Conservation (phyloP, 2,329 filamentous ascomycete genomes). For the Ramichloridium luteum region DNA sequence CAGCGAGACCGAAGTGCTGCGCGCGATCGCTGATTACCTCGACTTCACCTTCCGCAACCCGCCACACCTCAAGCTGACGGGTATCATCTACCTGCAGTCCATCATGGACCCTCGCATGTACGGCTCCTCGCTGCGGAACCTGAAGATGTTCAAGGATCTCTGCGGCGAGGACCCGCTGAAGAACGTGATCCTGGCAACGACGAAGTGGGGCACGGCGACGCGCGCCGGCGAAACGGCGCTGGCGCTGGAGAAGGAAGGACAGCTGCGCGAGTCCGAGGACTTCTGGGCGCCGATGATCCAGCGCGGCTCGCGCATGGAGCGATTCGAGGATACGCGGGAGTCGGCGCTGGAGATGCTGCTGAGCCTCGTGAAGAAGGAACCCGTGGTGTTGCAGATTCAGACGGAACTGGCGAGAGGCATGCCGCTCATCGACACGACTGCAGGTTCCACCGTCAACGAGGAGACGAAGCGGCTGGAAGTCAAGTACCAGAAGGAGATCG, state of each 20-base stretch:
- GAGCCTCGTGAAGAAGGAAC: slow-evolving; percentile 5
- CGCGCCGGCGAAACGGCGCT: too few relatives aligned
- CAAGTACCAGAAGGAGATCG: slow-evolving; percentile 10
- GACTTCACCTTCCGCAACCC: slow-evolving; percentile 22
- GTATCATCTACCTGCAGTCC: slow-evolving; percentile 37
- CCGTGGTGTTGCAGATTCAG: slow-evolving; percentile 14
- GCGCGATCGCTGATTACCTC: slow-evolving; percentile 32
- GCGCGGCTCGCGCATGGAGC: slow-evolving; percentile 8
- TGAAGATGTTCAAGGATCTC: slow-evolving; percentile 35
- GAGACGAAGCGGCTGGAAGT: slow-evolving; percentile 8
- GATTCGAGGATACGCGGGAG: slow-evolving; percentile 7
- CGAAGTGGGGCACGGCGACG: slow-evolving; percentile 29
- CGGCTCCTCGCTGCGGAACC: slow-evolving; percentile 29
- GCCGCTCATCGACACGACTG: slow-evolving; percentile 13
- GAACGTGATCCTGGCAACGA: slow-evolving; percentile 33
- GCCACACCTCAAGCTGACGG: slow-evolving; percentile 25
- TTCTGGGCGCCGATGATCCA: slow-evolving; percentile 17
- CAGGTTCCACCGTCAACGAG: slow-evolving; percentile 12
- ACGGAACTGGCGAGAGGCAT: slow-evolving; percentile 12
- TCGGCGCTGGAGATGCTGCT: slow-evolving; percentile 14
- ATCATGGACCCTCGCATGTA: slow-evolving; percentile 33
- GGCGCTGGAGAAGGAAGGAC: slow-evolving; percentile 11
- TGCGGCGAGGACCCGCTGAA: slow-evolving; percentile 30
- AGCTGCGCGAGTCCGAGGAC: slow-evolving; percentile 8
- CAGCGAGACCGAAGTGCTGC: slow-evolving; percentile 34